Percentiles rank a stretch among this genome's conserved stretches.
These are phyloP conservation scores for Limnanthes douglasii DNA, from an alignment of 345 rosid species.

Conservation along the genomic window DNA sequence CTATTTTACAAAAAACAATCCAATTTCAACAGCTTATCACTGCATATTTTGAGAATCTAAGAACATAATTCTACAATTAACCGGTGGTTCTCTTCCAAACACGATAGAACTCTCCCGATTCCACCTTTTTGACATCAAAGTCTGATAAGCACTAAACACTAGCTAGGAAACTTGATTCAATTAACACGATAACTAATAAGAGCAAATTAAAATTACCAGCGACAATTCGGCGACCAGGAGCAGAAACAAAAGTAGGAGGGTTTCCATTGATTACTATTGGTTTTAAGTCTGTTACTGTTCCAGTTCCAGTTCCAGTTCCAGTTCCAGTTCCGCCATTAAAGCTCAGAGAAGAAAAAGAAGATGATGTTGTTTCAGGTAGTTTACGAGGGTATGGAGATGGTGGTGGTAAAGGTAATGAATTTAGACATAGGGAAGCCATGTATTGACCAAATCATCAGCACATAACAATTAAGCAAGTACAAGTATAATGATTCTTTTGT, in stretches of 20 bases:
- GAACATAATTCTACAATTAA: background rate
- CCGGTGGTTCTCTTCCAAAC: too few relatives aligned
- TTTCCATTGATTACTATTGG: conserved; percentile 62
- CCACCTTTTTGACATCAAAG: too few relatives aligned
- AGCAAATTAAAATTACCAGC: too few relatives aligned
- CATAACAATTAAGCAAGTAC: too few relatives aligned
- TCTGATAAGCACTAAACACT: too few relatives aligned
- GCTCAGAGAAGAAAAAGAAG: conserved; percentile 14
- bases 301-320: conserved; percentile 1
- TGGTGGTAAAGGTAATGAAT: conserved; percentile 33
- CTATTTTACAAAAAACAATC: too few relatives aligned
- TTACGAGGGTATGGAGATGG: conserved; percentile 33
- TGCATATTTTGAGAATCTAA: background rate
- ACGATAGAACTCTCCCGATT: too few relatives aligned
- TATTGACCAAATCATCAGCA: too few relatives aligned
- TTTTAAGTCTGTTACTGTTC: conserved; percentile 20
- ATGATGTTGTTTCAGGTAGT: conserved; percentile 21
- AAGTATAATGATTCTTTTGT: too few relatives aligned
- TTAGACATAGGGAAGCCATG: conserved; percentile 63
- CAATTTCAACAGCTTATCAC: too few relatives aligned
- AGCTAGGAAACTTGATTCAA: too few relatives aligned
- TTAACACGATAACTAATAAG: too few relatives aligned
- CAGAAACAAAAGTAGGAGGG: conserved; percentile 83
- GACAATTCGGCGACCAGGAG: conserved; percentile 79
- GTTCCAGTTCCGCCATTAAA: conserved; percentile 6